Evolutionary conservation across 2,329 filamentous ascomycete genomes (phyloP), one percentile per base, ranked within the genome.

Genomic region (Colletotrichum filicis): DNA sequence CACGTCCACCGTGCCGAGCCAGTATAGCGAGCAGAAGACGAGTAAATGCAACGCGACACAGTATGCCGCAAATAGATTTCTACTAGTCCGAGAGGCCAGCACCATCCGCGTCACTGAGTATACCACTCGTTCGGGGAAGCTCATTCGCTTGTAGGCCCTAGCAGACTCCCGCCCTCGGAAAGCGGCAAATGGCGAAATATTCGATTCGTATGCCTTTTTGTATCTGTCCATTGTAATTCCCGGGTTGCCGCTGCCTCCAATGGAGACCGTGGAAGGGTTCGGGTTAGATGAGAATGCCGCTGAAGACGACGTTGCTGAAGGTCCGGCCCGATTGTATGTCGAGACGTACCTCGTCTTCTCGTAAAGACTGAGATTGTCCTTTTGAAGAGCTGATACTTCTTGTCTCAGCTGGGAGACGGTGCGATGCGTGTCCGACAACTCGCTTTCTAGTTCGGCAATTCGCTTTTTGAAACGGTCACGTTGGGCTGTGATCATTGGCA

Each of bases 401-500:
- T 97, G 94, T 56, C 97, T 92, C 59, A 99, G 87, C 46, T 95
- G 93, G 24, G 95, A 96, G 26, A 98, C 92, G 0, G 90, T 93
- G 59, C 91, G 89, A 82, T 98, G 95, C 42, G 90, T 90, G 76
- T 97, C 95, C 6, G 95, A 95, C 11, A 98, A 87, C 79, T 98
- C 96, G 73, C 93, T 91, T 83, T 98, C 97, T 26, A 99, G 90
- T 81, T 99, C 94, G 0, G 91, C 86, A 76, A 98, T 98, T 79
- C 95, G 94, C 86, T 97, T 95, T 87, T 98, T 98, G 90, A 98
- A 99, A 64, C 97, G 94, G 83, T 99, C 97, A 74, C 97, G 93
- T 84, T 99, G 97, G 1, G 97, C 97, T 42, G 97, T 98, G 65
- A 99, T 94, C 97, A 99, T 99, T 42, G 97, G 97, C 28, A 99